phyloP scores from a whole-genome alignment of 352 stramenopile species.

The Phytophthora ohioensis region DNA sequence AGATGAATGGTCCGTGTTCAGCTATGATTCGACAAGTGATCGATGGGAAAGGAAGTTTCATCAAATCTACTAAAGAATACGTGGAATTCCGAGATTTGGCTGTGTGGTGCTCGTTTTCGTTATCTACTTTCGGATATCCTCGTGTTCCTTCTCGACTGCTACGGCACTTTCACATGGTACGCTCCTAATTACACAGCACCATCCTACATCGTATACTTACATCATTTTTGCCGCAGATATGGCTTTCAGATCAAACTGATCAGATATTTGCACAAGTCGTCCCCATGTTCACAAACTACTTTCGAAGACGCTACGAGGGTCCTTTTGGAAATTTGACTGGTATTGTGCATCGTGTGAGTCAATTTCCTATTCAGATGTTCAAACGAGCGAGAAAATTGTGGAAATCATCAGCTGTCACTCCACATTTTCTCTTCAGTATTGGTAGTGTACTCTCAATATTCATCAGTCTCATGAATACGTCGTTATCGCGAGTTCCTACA shows the following conservation, averaged over 20 bases:
- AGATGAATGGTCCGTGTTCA: slow-evolving; percentile 33
- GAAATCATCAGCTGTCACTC: slow-evolving; percentile 39
- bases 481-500: slow-evolving; percentile 25
- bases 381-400: slow-evolving; percentile 33
- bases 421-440: slow-evolving; percentile 55
- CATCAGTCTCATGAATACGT: slow-evolving; percentile 57
- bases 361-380: slow-evolving; percentile 61
- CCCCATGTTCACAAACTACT: slow-evolving; percentile 51
- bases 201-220: not conserved
- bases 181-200: not conserved
- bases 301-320: slow-evolving; percentile 40
- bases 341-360: slow-evolving; percentile 39
- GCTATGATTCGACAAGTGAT: slow-evolving; percentile 74
- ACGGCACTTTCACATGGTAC: slow-evolving; percentile 74
- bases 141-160: slow-evolving; percentile 53
- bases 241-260: slow-evolving; percentile 50
- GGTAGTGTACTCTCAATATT: slow-evolving; percentile 57
- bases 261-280: slow-evolving; percentile 51
- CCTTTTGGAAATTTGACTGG: slow-evolving; percentile 28
- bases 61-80: slow-evolving; percentile 61
- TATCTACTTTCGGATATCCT: slow-evolving; percentile 53
- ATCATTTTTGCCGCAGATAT: slow-evolving; percentile 39
- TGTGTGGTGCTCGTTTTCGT: slow-evolving; percentile 58
- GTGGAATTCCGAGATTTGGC: slow-evolving; percentile 64
- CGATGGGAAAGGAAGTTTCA: slow-evolving; percentile 63